Evolutionary conservation across 2,329 filamentous ascomycete species (phyloP).

Genomic region (Didymella arachidicola): DNA sequence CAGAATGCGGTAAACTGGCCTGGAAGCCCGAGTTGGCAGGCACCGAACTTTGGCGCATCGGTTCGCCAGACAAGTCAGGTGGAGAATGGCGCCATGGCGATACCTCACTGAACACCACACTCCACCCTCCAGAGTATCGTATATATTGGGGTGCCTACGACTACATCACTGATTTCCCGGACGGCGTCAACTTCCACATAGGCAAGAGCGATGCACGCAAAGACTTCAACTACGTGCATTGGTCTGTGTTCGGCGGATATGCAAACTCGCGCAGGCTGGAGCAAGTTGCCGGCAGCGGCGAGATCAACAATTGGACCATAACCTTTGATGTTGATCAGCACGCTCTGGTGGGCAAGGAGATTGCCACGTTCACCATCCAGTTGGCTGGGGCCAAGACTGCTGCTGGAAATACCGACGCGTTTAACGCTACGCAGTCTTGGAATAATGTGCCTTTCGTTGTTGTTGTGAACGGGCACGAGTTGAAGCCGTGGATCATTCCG

Average conservation of each 20-base stretch:
- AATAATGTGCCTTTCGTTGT: constrained; percentile 62
- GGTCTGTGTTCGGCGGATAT: constrained; percentile 68
- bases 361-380: constrained; percentile 68
- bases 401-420: constrained; percentile 2
- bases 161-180: constrained; percentile 66
- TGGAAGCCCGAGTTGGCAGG: constrained; percentile 66
- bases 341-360: constrained; percentile 51
- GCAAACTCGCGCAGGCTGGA: constrained; percentile 58
- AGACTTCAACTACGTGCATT: constrained; percentile 72
- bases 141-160: constrained; percentile 70
- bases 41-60: constrained; percentile 68
- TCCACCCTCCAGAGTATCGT: constrained; percentile 64
- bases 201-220: constrained; percentile 53
- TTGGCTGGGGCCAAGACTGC: constrained; percentile 67
- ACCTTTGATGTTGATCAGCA: constrained; percentile 29
- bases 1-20: constrained; percentile 35
- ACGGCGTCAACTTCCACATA: constrained; percentile 65
- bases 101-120: constrained; percentile 51
- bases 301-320: constrained; percentile 38
- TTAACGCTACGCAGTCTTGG: constrained; percentile 37
- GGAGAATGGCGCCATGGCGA: constrained; percentile 69
- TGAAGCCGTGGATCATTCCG: constrained; percentile 62
- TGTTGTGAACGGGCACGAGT: constrained; percentile 54
- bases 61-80: constrained; percentile 67
- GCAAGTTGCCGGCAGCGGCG: constrained; percentile 44